phyloP scores from a whole-genome alignment of 352 stramenopile genomes.

The Discostella stelligera region DNA sequence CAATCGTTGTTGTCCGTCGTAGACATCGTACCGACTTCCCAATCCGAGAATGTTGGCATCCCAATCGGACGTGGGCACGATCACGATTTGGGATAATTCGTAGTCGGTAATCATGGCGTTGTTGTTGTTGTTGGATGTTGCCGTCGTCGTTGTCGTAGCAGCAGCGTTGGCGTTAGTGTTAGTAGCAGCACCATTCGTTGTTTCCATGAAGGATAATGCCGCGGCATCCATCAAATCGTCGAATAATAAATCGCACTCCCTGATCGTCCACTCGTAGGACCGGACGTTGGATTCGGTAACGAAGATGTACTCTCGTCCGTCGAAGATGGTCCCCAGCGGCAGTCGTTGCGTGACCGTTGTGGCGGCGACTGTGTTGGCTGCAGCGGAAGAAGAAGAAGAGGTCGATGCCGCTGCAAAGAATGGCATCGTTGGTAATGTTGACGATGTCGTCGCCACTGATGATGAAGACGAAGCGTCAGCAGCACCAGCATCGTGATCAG shows the following conservation, averaged over 20 bases:
- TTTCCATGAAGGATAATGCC: not conserved
- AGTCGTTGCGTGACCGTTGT: conserved; percentile 49
- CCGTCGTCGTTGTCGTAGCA: not conserved
- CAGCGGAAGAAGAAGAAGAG: not conserved
- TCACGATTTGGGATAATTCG: conserved; percentile 60
- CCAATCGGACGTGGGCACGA: conserved; percentile 56
- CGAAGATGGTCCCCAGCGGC: conserved; percentile 56
- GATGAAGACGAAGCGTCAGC: no score
- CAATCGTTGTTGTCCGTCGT: conserved; percentile 60
- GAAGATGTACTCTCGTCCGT: conserved; percentile 60
- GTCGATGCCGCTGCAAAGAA: conserved; percentile 16
- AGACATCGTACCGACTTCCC: conserved; percentile 55
- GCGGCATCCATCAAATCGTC: conserved; percentile 57
- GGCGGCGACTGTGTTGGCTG: conserved; percentile 7
- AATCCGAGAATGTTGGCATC: conserved; percentile 36
- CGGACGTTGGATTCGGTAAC: conserved; percentile 53
- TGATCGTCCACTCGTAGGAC: conserved; percentile 54
- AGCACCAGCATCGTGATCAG: no score
- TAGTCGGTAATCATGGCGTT: conserved; percentile 37
- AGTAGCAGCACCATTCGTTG: not conserved
- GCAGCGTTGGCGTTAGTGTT: no score
- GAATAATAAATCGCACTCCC: conserved; percentile 49
- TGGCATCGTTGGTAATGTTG: conserved; percentile 2
- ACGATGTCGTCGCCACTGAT: not conserved
- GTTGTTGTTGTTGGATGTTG: not conserved